Conservation (phyloP, 75 land plant species). For the Pseudotsuga menziesii region DNA sequence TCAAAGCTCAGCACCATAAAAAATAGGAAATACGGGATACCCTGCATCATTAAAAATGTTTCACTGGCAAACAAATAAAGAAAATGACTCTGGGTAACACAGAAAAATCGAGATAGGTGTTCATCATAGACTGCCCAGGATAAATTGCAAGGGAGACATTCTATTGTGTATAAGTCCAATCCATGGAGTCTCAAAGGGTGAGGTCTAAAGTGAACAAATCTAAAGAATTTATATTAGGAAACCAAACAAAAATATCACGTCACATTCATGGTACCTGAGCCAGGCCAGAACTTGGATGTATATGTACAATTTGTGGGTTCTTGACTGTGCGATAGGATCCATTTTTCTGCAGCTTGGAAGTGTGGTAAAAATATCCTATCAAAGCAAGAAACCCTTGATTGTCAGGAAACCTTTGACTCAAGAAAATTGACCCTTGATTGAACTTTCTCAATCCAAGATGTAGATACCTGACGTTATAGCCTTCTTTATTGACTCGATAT, state of each 20-base stretch:
- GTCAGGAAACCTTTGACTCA: too few relatives aligned
- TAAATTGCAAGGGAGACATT: background rate
- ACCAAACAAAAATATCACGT: constrained; percentile 2
- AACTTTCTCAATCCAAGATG: too few relatives aligned
- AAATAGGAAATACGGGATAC: background rate
- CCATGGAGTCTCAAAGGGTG: background rate
- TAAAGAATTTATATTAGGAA: background rate
- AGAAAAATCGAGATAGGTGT: background rate
- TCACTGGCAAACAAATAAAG: background rate
- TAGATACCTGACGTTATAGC: constrained; percentile 69
- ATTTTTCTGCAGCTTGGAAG: constrained; percentile 88
- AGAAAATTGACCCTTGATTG: too few relatives aligned
- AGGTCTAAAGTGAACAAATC: background rate
- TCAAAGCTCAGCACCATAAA: background rate
- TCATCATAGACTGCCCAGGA: background rate
- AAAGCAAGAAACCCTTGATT: too few relatives aligned
- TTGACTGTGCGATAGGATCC: constrained; percentile 90
- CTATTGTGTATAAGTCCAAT: background rate
- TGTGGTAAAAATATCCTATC: constrained; percentile 68
- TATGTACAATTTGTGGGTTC: constrained; percentile 94
- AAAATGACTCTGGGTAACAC: background rate
- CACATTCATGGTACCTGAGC: constrained; percentile 50
- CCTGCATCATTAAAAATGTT: background rate
- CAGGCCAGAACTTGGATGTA: constrained; percentile 96
- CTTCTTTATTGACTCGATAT: constrained; percentile 83